Conservation (phyloP, 2,329 filamentous ascomycete genomes). For the Dothiorella sarmentorum region DNA sequence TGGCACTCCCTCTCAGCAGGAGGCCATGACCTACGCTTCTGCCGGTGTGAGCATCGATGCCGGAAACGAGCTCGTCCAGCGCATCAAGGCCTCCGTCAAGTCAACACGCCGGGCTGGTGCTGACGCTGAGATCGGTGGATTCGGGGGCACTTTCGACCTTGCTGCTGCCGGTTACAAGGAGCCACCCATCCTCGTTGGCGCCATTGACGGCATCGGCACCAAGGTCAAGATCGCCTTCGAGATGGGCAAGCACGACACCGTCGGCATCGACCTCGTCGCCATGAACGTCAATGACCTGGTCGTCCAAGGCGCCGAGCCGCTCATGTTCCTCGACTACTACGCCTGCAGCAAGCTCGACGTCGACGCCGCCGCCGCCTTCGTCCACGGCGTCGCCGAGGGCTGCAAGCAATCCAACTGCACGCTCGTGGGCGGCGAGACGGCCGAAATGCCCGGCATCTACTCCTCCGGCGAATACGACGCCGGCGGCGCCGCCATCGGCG, state of each 20-base stretch:
- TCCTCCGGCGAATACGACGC: slow-evolving; percentile 86
- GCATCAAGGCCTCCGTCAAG: slow-evolving; percentile 86
- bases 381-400: slow-evolving; percentile 83
- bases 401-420: slow-evolving; percentile 83
- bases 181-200: slow-evolving; percentile 81
- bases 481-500: slow-evolving; percentile 83
- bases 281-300: slow-evolving; percentile 99
- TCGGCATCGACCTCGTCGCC: slow-evolving; percentile 93
- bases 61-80: slow-evolving; percentile 86
- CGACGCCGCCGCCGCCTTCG: slow-evolving; percentile 74
- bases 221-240: slow-evolving; percentile 95
- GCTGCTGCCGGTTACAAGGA: slow-evolving; percentile 68
- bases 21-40: slow-evolving; percentile 76
- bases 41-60: slow-evolving; percentile 93
- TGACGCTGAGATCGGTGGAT: slow-evolving; percentile 91
- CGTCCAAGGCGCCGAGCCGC: slow-evolving; percentile 88
- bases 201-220: slow-evolving; percentile 93
- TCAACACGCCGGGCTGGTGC: slow-evolving; percentile 82
- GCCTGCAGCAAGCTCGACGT: slow-evolving; percentile 86
- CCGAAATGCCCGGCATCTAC: slow-evolving; percentile 98
- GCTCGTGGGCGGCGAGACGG: slow-evolving; percentile 94
- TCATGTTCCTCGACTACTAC: slow-evolving; percentile 98
- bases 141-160: slow-evolving; percentile 83
- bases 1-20: slow-evolving; percentile 24
- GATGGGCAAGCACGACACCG: slow-evolving; percentile 86